These are phyloP conservation scores for Candida peoriensis DNA, from an alignment of 805 yeast species.

Conservation along the genomic window DNA sequence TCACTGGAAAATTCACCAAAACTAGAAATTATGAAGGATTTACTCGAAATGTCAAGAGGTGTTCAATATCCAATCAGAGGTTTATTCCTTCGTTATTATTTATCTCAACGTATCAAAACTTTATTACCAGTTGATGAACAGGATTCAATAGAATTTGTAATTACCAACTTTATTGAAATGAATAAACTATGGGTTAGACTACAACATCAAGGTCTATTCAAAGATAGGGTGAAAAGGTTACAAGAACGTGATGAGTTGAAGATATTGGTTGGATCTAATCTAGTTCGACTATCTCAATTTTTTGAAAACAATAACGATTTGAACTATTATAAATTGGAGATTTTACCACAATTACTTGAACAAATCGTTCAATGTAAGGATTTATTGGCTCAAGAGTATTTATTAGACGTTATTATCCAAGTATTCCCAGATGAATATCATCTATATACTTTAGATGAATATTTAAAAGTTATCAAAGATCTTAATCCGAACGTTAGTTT, in stretches of 20 bases:
- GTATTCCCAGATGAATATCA: constrained; percentile 95
- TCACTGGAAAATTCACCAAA: constrained; percentile 71
- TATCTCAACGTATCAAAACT: constrained; percentile 73
- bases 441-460: constrained; percentile 60
- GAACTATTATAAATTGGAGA: constrained; percentile 37
- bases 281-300: constrained; percentile 78
- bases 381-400: constrained; percentile 84
- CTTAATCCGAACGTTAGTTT: constrained; percentile 69
- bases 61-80: constrained; percentile 96
- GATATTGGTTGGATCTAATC: constrained; percentile 87
- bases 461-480: constrained; percentile 59
- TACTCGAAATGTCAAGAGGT: constrained; percentile 97
- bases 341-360: constrained; percentile 77
- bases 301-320: constrained; percentile 54
- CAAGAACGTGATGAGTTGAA: constrained; percentile 84
- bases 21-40: constrained; percentile 84
- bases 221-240: constrained; percentile 68
- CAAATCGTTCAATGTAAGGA: constrained; percentile 93
- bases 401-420: constrained; percentile 86
- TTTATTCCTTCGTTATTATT: constrained; percentile 79
- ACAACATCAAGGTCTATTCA: constrained; percentile 91
- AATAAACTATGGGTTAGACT: constrained; percentile 95
- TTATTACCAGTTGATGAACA: constrained; percentile 35
- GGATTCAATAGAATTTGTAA: constrained; percentile 72
- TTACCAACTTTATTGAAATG: constrained; percentile 93